Conservation (phyloP, 352 stramenopile species). For the Blastocystis sp. region DNA sequence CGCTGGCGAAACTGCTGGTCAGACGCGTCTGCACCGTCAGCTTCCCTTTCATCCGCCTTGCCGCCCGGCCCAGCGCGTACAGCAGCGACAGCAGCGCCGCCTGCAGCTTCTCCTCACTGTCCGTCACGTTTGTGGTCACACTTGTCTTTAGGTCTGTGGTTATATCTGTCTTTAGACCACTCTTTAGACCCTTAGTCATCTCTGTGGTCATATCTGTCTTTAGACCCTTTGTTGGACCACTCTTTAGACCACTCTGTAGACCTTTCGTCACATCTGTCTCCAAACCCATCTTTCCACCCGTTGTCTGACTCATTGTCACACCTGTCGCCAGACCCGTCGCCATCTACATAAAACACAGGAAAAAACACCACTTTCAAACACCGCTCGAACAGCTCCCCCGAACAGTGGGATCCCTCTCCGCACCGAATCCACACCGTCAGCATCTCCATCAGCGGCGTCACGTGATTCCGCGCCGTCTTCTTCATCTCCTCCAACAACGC, state of each 20-base stretch:
- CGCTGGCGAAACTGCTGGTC: not conserved
- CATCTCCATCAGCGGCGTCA: not conserved
- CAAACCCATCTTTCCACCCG: too few species aligned
- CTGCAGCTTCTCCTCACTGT: not conserved
- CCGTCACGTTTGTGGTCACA: too few species aligned
- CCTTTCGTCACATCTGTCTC: too few species aligned
- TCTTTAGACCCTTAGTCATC: too few species aligned
- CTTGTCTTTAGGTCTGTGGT: too few species aligned
- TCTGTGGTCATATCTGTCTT: too few species aligned
- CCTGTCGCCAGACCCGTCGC: too few species aligned
- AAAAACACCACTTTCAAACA: not conserved
- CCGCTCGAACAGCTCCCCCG: not conserved
- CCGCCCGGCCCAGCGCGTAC: not conserved
- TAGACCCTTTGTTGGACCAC: too few species aligned
- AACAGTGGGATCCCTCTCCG: not conserved
- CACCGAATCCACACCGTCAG: slow-evolving; percentile 23
- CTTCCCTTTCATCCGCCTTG: not conserved
- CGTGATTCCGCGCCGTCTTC: not conserved
- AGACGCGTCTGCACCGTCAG: not conserved
- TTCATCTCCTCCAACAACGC: not conserved
- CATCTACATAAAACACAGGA: too few species aligned
- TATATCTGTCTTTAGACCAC: too few species aligned
- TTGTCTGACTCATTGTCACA: not conserved
- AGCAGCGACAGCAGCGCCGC: not conserved
- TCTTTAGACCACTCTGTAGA: too few species aligned